These are phyloP conservation scores for Candida taoyuanica DNA, from an alignment of 805 yeast species.

Conservation along the genomic window DNA sequence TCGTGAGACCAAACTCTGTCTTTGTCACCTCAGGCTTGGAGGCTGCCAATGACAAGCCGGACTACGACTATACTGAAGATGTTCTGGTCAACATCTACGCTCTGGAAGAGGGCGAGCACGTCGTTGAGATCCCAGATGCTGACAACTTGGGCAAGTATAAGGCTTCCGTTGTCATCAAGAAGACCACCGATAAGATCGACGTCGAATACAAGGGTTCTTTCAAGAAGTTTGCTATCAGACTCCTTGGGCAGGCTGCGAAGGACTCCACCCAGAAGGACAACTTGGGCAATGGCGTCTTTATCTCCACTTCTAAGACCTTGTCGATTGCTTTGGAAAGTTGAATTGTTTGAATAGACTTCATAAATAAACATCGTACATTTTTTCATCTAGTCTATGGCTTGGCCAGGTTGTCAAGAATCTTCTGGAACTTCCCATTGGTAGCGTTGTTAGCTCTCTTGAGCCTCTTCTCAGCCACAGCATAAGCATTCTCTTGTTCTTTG, in stretches of 20 bases:
- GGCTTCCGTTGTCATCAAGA: constrained; percentile 13
- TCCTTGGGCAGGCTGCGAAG: constrained; percentile 9
- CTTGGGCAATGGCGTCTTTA: constrained; percentile 11
- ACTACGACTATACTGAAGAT: constrained; percentile 19
- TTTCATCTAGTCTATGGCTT: too few relatives aligned
- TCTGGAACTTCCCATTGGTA: constrained; percentile 69
- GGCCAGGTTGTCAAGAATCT: constrained; percentile 52
- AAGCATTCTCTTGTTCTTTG: constrained; percentile 60
- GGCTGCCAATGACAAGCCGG: constrained; percentile 17
- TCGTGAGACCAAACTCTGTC: constrained; percentile 18
- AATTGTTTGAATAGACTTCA: too few relatives aligned
- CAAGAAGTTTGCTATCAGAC: constrained; percentile 17
- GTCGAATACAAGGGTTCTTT: constrained; percentile 8
- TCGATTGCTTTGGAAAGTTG: not conserved
- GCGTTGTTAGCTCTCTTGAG: constrained; percentile 73
- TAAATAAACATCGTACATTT: too few relatives aligned
- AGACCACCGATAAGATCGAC: constrained; percentile 2
- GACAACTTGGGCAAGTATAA: constrained; percentile 12
- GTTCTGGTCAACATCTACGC: constrained; percentile 19
- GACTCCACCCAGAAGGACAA: constrained; percentile 9
- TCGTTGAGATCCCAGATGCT: constrained; percentile 17
- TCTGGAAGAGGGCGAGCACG: constrained; percentile 17
- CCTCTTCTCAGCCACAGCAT: constrained; percentile 63
- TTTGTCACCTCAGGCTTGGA: constrained; percentile 17
- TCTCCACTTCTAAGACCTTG: constrained; percentile 3